Evolutionary conservation across 225 moss, liverwort and hornwort species (phyloP), one percentile per base, ranked within the genome.

Genomic region (Pleurozium schreberi): DNA sequence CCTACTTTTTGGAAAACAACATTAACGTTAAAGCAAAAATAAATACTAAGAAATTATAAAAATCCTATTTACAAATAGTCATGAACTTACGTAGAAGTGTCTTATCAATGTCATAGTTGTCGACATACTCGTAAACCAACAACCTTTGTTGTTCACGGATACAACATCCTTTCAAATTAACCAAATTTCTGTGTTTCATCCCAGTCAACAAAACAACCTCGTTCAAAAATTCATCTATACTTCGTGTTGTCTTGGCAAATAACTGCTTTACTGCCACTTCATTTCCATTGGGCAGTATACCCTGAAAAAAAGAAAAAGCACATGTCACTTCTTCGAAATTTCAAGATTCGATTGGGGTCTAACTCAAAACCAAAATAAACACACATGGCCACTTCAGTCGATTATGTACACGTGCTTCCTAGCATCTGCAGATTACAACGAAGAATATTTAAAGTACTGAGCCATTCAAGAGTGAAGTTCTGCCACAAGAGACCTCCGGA

Each of bases 101-200:
- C 68, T 87, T 84, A n/a, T 89, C 91, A 12, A 95, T 75, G 45
- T 95, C 91, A 20, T 55, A 70, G 83, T 95, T 92, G 47, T 94
- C 93, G 3, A 94, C 90, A 80, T 92, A 95, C 73, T 93, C 93
- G 16, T 94, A 92, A 0, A 93, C 93, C 57, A 96, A 89, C 40
- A 94, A 40, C 47, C 89, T 90, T 62, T 92, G 64, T 19, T 90
- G 87, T 45, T 87, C 92, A 3, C 83, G 75, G 18, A 92, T 73
- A 60, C 95, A 95, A 75, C 95, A 95, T 21, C 95, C 95, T 87
- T 90, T 93, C 1, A 95, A 50, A 30, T 87, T 90, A 78, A 93
- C 83, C 11, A 93, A 33, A 52, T 94, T 89, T n/a, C 73, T 64
- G 47, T 94, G 92, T 52, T 86, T 95, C 84, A 94, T 92, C 36